Evolutionary conservation across 73 alveolate genomes (phyloP).

Genomic region (Paramecium primaurelia): DNA sequence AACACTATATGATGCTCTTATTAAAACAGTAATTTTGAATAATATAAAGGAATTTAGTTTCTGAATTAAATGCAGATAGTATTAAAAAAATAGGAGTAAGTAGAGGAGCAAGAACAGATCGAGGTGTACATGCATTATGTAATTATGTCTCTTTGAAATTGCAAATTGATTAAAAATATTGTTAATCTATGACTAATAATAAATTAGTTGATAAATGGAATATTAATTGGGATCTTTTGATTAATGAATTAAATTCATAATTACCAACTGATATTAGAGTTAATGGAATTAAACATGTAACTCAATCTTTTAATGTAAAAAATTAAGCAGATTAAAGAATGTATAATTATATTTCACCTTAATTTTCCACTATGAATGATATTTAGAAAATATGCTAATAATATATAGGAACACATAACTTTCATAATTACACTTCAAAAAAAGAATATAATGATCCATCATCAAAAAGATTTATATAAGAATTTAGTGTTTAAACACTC

Average conservation of each 20-base stretch:
- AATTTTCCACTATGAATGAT: conserved; percentile 53
- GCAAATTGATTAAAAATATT: conserved; percentile 40
- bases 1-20: conserved; percentile 10
- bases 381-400: conserved; percentile 64
- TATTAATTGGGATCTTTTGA: conserved; percentile 68
- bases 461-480: conserved; percentile 83
- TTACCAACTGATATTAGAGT: conserved; percentile 83
- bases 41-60: conserved; percentile 59
- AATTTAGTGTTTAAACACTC: conserved; percentile 65
- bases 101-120: conserved; percentile 89
- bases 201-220: conserved; percentile 60
- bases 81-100: conserved; percentile 71
- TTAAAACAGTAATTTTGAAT: not conserved
- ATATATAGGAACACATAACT: conserved; percentile 90
- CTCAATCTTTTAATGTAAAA: conserved; percentile 87
- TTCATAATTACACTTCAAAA: conserved; percentile 89
- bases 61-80: conserved; percentile 72
- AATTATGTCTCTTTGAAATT: conserved; percentile 72
- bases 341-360: conserved; percentile 89
- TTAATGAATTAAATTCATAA: conserved; percentile 70
- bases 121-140: conserved; percentile 88
- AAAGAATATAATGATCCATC: conserved; percentile 77
- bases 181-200: conserved; percentile 15
- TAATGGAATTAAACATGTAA: conserved; percentile 73
- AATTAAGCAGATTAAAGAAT: conserved; percentile 80